Evolutionary conservation across 2,329 filamentous ascomycete species (phyloP).

Genomic region (Botrytis galanthina): DNA sequence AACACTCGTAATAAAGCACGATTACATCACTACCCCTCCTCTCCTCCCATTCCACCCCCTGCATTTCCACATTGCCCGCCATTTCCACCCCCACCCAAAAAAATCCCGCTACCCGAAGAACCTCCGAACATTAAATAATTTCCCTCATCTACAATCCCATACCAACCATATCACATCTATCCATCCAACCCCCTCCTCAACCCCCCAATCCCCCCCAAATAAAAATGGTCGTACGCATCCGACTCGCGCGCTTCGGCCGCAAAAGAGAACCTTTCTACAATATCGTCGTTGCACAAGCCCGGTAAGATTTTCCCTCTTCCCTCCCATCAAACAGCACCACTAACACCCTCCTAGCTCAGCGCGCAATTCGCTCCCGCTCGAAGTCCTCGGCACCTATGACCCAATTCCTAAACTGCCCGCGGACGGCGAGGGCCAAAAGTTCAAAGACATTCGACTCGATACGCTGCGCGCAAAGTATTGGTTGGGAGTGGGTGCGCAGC

Average conservation of each 20-base stretch:
- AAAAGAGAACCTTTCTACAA: slow-evolving; percentile 92
- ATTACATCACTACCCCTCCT: slow-evolving; percentile 3
- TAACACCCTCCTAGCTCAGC: slow-evolving; percentile 60
- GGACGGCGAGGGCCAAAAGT: slow-evolving; percentile 63
- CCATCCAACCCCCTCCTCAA: too few species aligned
- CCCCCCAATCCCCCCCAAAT: too few species aligned
- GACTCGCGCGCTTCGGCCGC: slow-evolving; percentile 89
- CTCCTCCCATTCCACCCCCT: neutral
- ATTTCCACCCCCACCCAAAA: neutral
- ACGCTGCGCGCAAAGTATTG: slow-evolving; percentile 82
- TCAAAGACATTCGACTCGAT: slow-evolving; percentile 92
- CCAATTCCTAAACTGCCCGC: slow-evolving; percentile 61
- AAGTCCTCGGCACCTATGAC: slow-evolving; percentile 80
- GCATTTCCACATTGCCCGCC: too few species aligned
- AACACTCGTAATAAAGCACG: neutral
- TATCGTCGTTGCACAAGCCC: slow-evolving; percentile 90
- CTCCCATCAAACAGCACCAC: neutral
- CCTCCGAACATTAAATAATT: slow-evolving; percentile 5
- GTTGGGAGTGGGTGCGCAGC: slow-evolving; percentile 95
- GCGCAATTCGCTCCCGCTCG: slow-evolving; percentile 82
- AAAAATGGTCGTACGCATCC: slow-evolving; percentile 86
- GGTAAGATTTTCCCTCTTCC: slow-evolving; percentile 51
- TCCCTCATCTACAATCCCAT: neutral
- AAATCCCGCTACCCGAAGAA: slow-evolving; percentile 6
- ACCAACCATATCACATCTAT: too few species aligned